phyloP scores from a whole-genome alignment of 768 basidiomycete genomes.

The Boletus rubescentipes region DNA sequence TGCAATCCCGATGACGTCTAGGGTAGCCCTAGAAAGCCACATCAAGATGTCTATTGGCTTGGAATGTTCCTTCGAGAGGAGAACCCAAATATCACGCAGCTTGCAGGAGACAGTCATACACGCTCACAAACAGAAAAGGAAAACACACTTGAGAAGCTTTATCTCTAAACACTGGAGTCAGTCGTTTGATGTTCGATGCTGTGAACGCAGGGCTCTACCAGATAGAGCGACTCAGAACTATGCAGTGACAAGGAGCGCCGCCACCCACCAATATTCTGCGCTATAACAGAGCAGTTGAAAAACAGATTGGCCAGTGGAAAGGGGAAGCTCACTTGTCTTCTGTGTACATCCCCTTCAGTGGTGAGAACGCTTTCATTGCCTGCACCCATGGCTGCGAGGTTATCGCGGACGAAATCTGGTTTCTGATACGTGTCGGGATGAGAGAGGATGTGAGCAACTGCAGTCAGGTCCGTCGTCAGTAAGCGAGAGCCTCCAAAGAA shows the following conservation, averaged over 20 bases:
- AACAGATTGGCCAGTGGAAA: neutral
- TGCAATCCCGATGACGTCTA: conserved; percentile 78
- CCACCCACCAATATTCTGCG: conserved; percentile 50
- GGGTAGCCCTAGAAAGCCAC: conserved; percentile 66
- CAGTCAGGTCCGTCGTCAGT: conserved; percentile 57
- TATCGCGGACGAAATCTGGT: conserved; percentile 55
- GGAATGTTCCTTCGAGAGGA: conserved; percentile 21
- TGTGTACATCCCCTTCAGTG: conserved; percentile 56
- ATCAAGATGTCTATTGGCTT: conserved; percentile 53
- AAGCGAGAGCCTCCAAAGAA: conserved; percentile 54
- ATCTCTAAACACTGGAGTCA: conserved; percentile 57
- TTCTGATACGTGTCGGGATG: conserved; percentile 61
- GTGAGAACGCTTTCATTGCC: conserved; percentile 51
- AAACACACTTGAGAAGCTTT: conserved; percentile 52
- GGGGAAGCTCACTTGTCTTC: conserved; percentile 41
- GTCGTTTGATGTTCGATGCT: conserved; percentile 44
- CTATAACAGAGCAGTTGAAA: conserved; percentile 28
- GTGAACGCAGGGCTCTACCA: conserved; percentile 53
- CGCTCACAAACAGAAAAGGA: neutral
- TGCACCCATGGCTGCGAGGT: conserved; percentile 49
- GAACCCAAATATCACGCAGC: conserved; percentile 48
- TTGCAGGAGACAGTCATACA: conserved; percentile 18
- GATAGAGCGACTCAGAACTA: neutral
- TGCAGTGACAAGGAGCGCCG: neutral
- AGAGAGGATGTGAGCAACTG: conserved; percentile 56